phyloP scores from a whole-genome alignment of 148 eudicot genomes.

The Chenopodium berlandieri region DNA sequence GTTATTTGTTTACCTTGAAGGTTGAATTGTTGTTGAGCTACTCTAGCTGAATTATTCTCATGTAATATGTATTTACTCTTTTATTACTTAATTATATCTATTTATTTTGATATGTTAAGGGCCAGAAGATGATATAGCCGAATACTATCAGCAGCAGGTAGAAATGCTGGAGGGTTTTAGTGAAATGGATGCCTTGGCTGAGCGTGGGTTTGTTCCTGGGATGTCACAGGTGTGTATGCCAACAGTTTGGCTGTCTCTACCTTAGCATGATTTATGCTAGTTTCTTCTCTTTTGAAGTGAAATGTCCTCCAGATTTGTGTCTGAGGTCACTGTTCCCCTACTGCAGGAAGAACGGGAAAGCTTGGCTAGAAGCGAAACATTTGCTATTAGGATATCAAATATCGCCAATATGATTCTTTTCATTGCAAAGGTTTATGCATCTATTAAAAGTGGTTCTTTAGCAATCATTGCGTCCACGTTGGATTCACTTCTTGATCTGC shows the following conservation, averaged over 20 bases:
- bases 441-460: slow-evolving; percentile 66
- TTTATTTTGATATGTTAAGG: slow-evolving; percentile 33
- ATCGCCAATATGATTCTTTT: slow-evolving; percentile 78
- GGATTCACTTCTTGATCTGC: slow-evolving; percentile 84
- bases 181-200: slow-evolving; percentile 84
- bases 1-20: neutral
- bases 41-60: neutral
- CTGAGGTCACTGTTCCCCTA: slow-evolving; percentile 14
- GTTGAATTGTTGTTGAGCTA: neutral
- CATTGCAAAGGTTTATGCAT: slow-evolving; percentile 79
- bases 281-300: neutral
- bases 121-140: slow-evolving; percentile 80
- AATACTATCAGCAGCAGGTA: slow-evolving; percentile 82
- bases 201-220: slow-evolving; percentile 79
- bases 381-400: slow-evolving; percentile 77
- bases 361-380: slow-evolving; percentile 70
- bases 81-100: neutral
- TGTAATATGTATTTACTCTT: neutral
- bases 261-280: slow-evolving; percentile 7
- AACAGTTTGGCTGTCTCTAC: neutral
- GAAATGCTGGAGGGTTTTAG: slow-evolving; percentile 78
- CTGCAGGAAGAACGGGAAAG: slow-evolving; percentile 71
- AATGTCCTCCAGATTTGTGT: neutral
- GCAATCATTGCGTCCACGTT: slow-evolving; percentile 86
- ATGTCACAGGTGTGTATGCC: slow-evolving; percentile 51